phyloP scores from a whole-genome alignment of 1,284 basidiomycete genomes.

The Pseudozyma hubeiensis region DNA sequence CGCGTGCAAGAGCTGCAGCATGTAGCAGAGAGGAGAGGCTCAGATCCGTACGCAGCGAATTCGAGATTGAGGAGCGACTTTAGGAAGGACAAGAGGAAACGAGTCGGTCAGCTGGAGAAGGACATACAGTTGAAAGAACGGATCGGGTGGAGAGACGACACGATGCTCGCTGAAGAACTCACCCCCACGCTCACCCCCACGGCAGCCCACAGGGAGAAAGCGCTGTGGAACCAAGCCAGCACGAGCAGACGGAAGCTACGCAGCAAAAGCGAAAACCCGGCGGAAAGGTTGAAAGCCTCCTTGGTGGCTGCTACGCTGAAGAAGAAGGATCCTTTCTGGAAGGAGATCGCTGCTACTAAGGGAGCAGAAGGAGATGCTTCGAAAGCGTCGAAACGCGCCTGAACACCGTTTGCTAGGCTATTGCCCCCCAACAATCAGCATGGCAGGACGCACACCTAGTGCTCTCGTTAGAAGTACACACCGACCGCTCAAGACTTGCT shows the following conservation, averaged over 20 bases:
- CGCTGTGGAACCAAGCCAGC: background rate
- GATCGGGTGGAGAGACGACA: conserved; percentile 57
- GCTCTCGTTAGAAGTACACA: no score
- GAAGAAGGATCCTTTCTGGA: background rate
- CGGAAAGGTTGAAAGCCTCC: background rate
- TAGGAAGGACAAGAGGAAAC: conserved; percentile 83
- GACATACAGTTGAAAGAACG: conserved; percentile 78
- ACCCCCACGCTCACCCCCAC: background rate
- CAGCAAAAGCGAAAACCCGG: background rate
- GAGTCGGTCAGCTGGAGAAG: conserved; percentile 75
- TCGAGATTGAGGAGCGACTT: conserved; percentile 80
- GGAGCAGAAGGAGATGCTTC: background rate
- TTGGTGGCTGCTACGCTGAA: background rate
- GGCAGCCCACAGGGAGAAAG: background rate
- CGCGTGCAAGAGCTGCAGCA: conserved; percentile 82
- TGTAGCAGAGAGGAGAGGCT: conserved; percentile 75
- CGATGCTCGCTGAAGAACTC: background rate
- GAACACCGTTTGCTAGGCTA: no score
- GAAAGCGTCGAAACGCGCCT: no score
- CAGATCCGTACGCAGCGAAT: conserved; percentile 85
- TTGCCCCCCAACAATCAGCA: no score
- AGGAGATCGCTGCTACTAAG: background rate
- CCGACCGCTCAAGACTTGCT: no score
- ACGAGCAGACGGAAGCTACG: background rate
- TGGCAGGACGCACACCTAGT: no score